These are phyloP conservation scores for Hordeum vulgare DNA, from an alignment of 176 grass and related monocot species.

Conservation along the genomic window MorexV3_pseudomolecules_assembly NC_058519.1:177012385-177012884, in stretches of 20 bases:
- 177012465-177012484: constrained; percentile 98
- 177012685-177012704: background rate
- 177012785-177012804: background rate
- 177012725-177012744: background rate
- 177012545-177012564: background rate
- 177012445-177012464: constrained; percentile 97
- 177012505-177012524: constrained; percentile 7
- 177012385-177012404: constrained; percentile 65
- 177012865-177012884: too few species aligned
- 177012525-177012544: constrained; percentile 2
- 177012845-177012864: background rate
- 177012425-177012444: constrained; percentile 95
- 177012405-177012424: constrained; percentile 87
- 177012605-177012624: constrained; percentile 23
- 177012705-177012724: background rate
- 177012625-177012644: constrained; percentile 10
- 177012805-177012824: background rate
- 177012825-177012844: background rate
- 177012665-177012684: constrained; percentile 12
- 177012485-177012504: constrained; percentile 42
- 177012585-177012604: constrained; percentile 27
- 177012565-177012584: constrained; percentile 1
- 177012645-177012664: background rate
- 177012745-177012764: background rate
- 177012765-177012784: background rate